phyloP scores from a whole-genome alignment of 1,284 basidiomycete genomes.

The Cutaneotrichosporon dermatis region DNA sequence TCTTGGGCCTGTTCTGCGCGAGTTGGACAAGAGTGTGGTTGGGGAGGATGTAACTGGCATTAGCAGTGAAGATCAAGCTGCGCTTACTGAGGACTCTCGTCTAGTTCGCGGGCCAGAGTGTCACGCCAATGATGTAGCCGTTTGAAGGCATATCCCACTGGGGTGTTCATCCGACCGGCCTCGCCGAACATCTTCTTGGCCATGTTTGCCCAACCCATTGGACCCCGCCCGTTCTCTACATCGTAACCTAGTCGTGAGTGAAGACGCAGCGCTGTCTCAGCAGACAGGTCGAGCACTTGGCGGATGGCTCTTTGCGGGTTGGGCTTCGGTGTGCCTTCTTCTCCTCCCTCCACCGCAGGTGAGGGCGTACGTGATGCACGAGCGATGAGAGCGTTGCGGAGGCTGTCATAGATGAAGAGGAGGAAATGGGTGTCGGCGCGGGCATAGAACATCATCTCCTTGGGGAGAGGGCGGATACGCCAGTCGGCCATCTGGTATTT shows the following conservation, averaged over 20 bases:
- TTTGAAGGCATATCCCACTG: conserved; percentile 63
- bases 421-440: conserved; percentile 94
- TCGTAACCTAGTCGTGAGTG: conserved; percentile 70
- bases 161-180: conserved; percentile 53
- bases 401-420: conserved; percentile 84
- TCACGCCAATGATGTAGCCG: conserved; percentile 84
- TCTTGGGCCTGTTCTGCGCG: conserved; percentile 58
- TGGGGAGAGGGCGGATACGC: conserved; percentile 84
- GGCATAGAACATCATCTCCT: conserved; percentile 87
- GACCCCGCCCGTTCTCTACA: conserved; percentile 59
- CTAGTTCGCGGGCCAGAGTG: conserved; percentile 69
- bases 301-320: conserved; percentile 40
- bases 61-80: background rate
- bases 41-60: conserved; percentile 54
- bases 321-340: conserved; percentile 12
- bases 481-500: conserved; percentile 95
- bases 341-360: conserved; percentile 12
- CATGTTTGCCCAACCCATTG: conserved; percentile 68
- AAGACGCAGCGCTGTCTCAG: conserved; percentile 65
- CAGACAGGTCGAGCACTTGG: conserved; percentile 64
- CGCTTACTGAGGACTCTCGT: conserved; percentile 75
- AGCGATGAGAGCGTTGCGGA: conserved; percentile 79
- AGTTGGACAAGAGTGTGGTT: conserved; percentile 68
- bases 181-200: conserved; percentile 67
- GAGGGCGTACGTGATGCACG: conserved; percentile 38